Evolutionary conservation across 2,329 filamentous ascomycete genomes (phyloP).

Genomic region (Fusarium sp.): DNA sequence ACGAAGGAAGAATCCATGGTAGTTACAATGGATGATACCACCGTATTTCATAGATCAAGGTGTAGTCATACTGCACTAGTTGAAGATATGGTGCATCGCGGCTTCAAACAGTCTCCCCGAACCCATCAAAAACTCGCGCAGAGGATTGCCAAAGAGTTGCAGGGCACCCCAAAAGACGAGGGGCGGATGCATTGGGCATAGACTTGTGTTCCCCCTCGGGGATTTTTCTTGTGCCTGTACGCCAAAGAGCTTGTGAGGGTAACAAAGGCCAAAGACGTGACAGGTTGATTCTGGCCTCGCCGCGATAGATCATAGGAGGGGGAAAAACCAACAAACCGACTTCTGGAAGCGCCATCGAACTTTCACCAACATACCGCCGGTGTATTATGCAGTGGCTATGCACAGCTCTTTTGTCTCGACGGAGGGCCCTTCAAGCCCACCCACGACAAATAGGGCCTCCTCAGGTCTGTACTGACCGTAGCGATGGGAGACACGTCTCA

Average conservation of each 20-base stretch:
- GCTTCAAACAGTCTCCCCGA: slow-evolving; percentile 17
- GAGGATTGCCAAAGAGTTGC: slow-evolving; percentile 19
- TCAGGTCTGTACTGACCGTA: slow-evolving; percentile 7
- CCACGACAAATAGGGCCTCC: slow-evolving; percentile 17
- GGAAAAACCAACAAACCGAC: slow-evolving; percentile 15
- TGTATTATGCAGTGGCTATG: slow-evolving; percentile 41
- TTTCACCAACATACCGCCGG: slow-evolving; percentile 25
- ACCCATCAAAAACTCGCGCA: slow-evolving; percentile 20
- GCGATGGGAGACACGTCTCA: slow-evolving; percentile 17
- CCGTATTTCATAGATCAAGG: slow-evolving; percentile 2
- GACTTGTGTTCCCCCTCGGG: slow-evolving; percentile 55
- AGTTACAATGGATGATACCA: background rate
- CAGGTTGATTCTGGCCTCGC: slow-evolving; percentile 33
- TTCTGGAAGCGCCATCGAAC: slow-evolving; percentile 42
- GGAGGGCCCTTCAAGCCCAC: slow-evolving; percentile 5
- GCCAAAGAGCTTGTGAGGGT: slow-evolving; percentile 54
- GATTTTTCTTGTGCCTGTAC: slow-evolving; percentile 58
- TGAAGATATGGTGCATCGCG: slow-evolving; percentile 3
- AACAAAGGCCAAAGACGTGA: slow-evolving; percentile 48
- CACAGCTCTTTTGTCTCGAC: slow-evolving; percentile 34
- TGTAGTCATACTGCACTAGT: slow-evolving; percentile 11
- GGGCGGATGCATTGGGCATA: slow-evolving; percentile 40
- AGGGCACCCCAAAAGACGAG: slow-evolving; percentile 4
- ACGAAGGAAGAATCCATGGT: background rate
- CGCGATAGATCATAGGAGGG: slow-evolving; percentile 8